These are phyloP conservation scores for Ophiobolus disseminans DNA, from an alignment of 2,329 filamentous ascomycete species.

Conservation along the genomic window DNA sequence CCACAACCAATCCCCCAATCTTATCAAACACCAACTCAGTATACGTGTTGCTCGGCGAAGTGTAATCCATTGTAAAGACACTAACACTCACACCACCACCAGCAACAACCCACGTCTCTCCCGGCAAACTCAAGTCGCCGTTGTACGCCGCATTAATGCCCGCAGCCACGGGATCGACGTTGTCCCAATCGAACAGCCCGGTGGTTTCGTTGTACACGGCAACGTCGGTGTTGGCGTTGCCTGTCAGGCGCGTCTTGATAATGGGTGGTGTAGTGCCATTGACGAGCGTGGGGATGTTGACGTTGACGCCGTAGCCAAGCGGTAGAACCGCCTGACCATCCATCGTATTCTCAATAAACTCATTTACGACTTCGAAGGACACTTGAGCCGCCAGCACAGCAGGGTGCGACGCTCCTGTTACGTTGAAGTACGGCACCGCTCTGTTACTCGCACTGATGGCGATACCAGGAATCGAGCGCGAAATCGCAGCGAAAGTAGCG, in stretches of 20 bases:
- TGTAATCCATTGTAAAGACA: constrained; percentile 61
- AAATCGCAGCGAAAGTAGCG: constrained; percentile 59
- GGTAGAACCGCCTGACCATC: constrained; percentile 50
- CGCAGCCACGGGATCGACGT: constrained; percentile 56
- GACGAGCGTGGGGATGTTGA: constrained; percentile 58
- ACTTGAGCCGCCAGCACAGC: constrained; percentile 56
- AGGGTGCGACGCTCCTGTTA: constrained; percentile 53
- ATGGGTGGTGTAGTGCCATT: constrained; percentile 53
- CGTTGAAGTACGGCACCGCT: constrained; percentile 53
- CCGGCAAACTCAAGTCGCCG: constrained; percentile 59
- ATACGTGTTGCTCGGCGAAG: constrained; percentile 51
- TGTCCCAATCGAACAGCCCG: constrained; percentile 57
- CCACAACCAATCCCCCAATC: constrained; percentile 15
- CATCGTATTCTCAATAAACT: constrained; percentile 51
- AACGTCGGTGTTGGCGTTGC: constrained; percentile 57
- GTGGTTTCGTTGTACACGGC: constrained; percentile 55
- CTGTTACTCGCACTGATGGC: constrained; percentile 56
- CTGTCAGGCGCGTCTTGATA: constrained; percentile 58
- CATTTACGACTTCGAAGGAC: constrained; percentile 54
- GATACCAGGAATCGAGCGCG: constrained; percentile 59
- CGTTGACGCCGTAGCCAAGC: constrained; percentile 59
- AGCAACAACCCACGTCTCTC: constrained; percentile 58
- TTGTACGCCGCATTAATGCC: constrained; percentile 61
- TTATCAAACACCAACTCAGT: constrained; percentile 30
- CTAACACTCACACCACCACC: constrained; percentile 53